Evolutionary conservation across 306 rosid genomes (phyloP).

Genomic region (Vigna hirtella): DNA sequence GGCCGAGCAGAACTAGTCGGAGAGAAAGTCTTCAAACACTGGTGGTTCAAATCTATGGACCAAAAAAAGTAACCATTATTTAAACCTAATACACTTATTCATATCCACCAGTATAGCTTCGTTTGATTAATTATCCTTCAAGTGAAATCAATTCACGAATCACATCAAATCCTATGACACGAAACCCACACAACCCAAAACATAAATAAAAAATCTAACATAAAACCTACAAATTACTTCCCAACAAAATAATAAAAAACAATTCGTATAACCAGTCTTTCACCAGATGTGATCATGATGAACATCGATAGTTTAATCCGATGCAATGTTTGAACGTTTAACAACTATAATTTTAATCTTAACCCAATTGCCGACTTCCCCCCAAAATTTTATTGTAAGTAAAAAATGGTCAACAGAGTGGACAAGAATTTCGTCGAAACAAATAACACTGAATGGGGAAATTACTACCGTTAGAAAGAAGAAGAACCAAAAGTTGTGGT

Average conservation of each 20-base stretch:
- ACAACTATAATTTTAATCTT: conserved; percentile 1
- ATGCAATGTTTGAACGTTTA: background rate
- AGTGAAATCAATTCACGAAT: background rate
- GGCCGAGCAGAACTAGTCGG: no score
- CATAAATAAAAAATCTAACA: background rate
- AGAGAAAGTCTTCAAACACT: no score
- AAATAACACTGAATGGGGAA: background rate
- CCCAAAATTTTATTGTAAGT: background rate
- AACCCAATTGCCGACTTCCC: background rate
- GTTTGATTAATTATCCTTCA: background rate
- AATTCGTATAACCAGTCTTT: background rate
- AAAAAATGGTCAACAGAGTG: background rate
- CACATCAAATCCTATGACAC: background rate
- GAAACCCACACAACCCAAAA: background rate
- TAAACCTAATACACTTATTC: background rate
- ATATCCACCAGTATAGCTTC: background rate
- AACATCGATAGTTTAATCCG: background rate
- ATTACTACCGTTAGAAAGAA: background rate
- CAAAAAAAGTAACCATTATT: background rate
- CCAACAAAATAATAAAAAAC: background rate
- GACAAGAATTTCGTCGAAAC: background rate
- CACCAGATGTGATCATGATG: conserved; percentile 14
- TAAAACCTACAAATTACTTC: background rate
- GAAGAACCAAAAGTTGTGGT: background rate
- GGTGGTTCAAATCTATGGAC: no score